A percentile compares a stretch with the other conserved stretches of the same genome.
phyloP scores from a whole-genome alignment of 2,329 filamentous ascomycete species.

The Colletotrichum trifolii region DNA sequence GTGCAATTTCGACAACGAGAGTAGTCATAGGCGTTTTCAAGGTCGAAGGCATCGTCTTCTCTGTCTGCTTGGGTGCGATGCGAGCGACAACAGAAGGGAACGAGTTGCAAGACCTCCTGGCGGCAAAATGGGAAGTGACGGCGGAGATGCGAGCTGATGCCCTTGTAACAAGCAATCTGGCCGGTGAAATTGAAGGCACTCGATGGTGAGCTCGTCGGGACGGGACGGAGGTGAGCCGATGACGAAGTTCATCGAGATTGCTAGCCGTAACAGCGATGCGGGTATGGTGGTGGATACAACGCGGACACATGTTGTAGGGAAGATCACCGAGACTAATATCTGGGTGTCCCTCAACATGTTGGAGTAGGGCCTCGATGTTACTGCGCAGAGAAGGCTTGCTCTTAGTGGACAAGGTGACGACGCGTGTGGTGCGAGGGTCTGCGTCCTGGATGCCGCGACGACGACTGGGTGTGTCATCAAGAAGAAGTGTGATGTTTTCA shows the following conservation, averaged over 20 bases:
- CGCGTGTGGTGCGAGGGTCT: neutral
- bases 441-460: slow-evolving; percentile 51
- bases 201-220: neutral
- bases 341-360: slow-evolving; percentile 56
- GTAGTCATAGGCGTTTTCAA: slow-evolving; percentile 55
- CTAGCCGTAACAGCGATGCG: neutral
- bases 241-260: neutral
- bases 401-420: slow-evolving; percentile 63
- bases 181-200: slow-evolving; percentile 65
- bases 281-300: slow-evolving; percentile 61
- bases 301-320: slow-evolving; percentile 75
- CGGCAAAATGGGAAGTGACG: slow-evolving; percentile 61
- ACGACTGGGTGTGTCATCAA: slow-evolving; percentile 62
- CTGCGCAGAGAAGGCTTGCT: slow-evolving; percentile 64
- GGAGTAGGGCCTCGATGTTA: slow-evolving; percentile 66
- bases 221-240: neutral
- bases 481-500: slow-evolving; percentile 74
- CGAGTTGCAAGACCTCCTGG: slow-evolving; percentile 50
- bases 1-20: slow-evolving; percentile 66
- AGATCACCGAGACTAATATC: slow-evolving; percentile 65
- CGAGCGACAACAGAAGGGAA: slow-evolving; percentile 2
- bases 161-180: slow-evolving; percentile 65
- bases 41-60: neutral
- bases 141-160: slow-evolving; percentile 61
- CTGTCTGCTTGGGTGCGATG: neutral